These are phyloP conservation scores for Phlebopus sp. DNA, from an alignment of 1,284 basidiomycete genomes.

Conservation along the genomic window DNA sequence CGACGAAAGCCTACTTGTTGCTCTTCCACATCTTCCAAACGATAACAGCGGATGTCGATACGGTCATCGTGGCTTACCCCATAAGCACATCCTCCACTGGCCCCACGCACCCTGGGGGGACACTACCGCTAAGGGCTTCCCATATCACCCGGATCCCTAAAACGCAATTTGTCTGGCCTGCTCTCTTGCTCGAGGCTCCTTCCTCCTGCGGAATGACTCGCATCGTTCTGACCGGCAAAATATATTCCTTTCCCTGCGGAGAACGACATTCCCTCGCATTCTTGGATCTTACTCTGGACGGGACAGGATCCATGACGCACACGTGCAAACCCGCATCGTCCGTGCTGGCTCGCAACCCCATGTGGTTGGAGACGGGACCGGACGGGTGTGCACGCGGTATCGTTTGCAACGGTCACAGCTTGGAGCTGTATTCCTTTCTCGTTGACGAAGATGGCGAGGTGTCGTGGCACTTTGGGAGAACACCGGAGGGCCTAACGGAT, in stretches of 20 bases:
- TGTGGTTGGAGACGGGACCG: constrained; percentile 3
- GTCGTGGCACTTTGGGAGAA: neutral
- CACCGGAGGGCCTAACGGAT: neutral
- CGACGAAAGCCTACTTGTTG: constrained; percentile 3
- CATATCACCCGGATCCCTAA: neutral
- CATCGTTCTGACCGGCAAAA: neutral
- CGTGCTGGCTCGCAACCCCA: neutral
- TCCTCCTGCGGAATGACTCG: neutral
- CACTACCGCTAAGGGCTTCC: neutral
- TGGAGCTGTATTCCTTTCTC: constrained; percentile 2
- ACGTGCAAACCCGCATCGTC: neutral
- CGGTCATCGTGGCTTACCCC: constrained; percentile 2
- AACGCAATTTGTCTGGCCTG: neutral
- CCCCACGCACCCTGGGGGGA: no score
- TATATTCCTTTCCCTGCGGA: neutral
- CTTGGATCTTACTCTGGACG: neutral
- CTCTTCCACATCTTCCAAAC: neutral
- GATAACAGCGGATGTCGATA: neutral
- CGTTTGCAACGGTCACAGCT: neutral
- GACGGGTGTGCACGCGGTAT: constrained; percentile 7
- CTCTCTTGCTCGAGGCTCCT: neutral
- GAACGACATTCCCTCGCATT: neutral
- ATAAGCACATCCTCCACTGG: neutral
- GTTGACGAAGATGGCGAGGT: neutral
- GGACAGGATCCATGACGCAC: neutral